phyloP scores from a whole-genome alignment of 208 protist genomes.

The Leishmania major region DNA sequence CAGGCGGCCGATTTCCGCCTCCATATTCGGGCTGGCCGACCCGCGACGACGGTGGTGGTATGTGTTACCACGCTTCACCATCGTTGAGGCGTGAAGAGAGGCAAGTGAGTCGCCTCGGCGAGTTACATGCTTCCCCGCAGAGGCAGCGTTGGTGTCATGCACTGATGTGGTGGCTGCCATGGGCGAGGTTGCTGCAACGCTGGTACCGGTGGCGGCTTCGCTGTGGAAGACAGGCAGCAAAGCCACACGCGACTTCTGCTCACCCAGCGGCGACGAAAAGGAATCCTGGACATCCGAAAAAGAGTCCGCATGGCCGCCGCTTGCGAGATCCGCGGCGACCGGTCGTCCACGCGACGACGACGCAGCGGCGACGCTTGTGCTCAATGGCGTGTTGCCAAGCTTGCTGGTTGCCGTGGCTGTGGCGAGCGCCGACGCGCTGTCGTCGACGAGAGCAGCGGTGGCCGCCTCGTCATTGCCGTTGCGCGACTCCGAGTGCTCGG shows the following conservation, averaged over 20 bases:
- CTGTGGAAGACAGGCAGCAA: background rate
- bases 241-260: background rate
- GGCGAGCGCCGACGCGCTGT: background rate
- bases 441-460: background rate
- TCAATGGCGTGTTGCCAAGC: background rate
- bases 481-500: background rate
- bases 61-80: conserved; percentile 2
- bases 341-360: background rate
- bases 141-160: background rate
- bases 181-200: background rate
- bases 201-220: background rate
- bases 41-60: background rate
- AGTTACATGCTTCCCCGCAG: background rate
- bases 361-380: background rate
- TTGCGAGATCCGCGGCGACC: background rate
- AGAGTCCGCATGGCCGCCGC: background rate
- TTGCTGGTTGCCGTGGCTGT: background rate
- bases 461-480: background rate
- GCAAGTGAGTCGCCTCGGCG: background rate
- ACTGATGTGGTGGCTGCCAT: background rate
- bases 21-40: conserved; percentile 1
- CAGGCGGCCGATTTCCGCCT: background rate
- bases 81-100: background rate
- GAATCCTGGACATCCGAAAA: background rate
- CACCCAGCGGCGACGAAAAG: background rate